These are phyloP conservation scores for Pycnococcus provasolii DNA, from an alignment of 139 green algal species.

Conservation along the genomic window DNA sequence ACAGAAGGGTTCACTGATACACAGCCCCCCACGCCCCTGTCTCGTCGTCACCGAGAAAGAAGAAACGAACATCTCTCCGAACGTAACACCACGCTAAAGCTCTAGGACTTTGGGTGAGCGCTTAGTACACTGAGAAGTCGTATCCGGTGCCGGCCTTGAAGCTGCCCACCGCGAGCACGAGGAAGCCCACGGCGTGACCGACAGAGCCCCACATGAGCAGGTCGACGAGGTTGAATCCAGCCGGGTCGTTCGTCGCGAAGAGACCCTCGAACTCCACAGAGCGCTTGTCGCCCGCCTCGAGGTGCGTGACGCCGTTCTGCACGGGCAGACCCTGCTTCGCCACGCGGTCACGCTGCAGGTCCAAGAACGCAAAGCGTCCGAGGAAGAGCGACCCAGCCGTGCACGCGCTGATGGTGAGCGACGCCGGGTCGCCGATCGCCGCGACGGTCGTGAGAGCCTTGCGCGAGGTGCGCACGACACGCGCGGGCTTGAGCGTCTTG, in stretches of 20 bases:
- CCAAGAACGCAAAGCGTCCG: conserved; percentile 62
- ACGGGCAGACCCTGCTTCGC: conserved; percentile 50
- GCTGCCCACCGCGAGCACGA: conserved; percentile 34
- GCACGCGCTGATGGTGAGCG: conserved; percentile 30
- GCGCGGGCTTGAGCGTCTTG: no score
- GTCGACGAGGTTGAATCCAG: conserved; percentile 75
- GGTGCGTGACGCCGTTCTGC: conserved; percentile 63
- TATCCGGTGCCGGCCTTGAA: conserved; percentile 18
- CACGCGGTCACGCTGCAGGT: conserved; percentile 46
- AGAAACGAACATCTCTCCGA: no score
- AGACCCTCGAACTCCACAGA: conserved; percentile 50
- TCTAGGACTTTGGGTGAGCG: no score
- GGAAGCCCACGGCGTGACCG: conserved; percentile 60
- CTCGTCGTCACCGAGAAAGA: no score
- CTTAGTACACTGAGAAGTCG: no score
- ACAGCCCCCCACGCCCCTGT: no score
- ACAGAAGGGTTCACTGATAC: no score
- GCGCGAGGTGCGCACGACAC: no score
- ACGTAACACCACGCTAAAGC: no score
- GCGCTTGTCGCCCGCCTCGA: conserved; percentile 57
- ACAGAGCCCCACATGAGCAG: conserved; percentile 69
- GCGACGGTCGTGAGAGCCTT: no score
- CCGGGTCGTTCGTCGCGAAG: conserved; percentile 54
- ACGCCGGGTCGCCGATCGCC: neutral
- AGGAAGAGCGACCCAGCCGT: conserved; percentile 46